Conservation (phyloP, 179 eudicot species). For the Beta lomatogona region DNA sequence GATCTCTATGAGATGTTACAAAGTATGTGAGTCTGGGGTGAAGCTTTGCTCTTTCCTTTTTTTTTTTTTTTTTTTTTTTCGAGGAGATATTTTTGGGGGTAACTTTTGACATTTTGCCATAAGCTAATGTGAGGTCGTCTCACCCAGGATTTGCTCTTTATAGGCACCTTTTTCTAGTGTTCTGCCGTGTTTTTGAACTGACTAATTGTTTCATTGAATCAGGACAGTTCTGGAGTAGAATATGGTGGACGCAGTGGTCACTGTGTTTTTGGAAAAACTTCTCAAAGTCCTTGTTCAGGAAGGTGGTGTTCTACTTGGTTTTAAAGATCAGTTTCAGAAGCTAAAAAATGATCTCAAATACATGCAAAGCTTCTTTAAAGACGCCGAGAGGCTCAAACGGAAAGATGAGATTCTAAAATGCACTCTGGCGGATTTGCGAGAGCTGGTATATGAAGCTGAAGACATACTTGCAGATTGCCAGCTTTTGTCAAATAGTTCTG, state of each 20-base stretch:
- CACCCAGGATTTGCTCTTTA: neutral
- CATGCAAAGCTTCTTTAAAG: slow-evolving; percentile 54
- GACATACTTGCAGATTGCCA: slow-evolving; percentile 53
- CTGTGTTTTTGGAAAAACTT: slow-evolving; percentile 47
- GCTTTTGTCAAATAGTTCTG: slow-evolving; percentile 23
- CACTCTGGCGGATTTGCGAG: slow-evolving; percentile 37
- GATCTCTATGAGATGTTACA: no score
- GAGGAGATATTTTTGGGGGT: no score
- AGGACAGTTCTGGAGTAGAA: neutral
- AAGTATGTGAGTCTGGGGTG: no score
- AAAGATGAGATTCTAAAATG: slow-evolving; percentile 34
- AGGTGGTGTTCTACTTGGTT: slow-evolving; percentile 33
- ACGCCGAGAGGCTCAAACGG: slow-evolving; percentile 55
- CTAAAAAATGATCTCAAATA: slow-evolving; percentile 41
- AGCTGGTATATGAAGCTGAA: slow-evolving; percentile 49
- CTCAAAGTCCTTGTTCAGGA: slow-evolving; percentile 37
- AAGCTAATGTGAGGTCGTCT: no score
- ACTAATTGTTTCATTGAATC: neutral
- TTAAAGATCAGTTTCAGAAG: slow-evolving; percentile 41
- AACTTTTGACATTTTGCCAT: no score
- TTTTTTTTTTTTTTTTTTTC: no score
- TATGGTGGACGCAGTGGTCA: slow-evolving; percentile 59
- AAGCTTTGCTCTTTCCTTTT: no score
- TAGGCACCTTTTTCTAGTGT: neutral
- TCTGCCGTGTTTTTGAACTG: neutral